These are phyloP conservation scores for Chaetoceros tenuissimus DNA, from an alignment of 108 stramenopile genomes.

Conservation along the genomic window DNA sequence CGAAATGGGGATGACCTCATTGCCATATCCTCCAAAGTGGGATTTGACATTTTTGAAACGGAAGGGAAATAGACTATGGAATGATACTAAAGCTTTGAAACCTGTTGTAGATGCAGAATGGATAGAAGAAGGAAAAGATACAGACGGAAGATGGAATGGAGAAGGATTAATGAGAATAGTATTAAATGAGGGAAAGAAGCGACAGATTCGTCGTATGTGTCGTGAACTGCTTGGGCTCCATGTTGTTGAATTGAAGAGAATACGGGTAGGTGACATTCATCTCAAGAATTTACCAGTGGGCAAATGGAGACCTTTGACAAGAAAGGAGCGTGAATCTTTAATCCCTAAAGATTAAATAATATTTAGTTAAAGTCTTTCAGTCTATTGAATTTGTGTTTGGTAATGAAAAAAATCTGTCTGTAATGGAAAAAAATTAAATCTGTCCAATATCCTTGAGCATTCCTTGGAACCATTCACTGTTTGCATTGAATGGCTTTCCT, in stretches of 20 bases:
- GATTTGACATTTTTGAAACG: constrained; percentile 27
- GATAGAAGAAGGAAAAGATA: constrained; percentile 16
- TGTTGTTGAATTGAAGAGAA: constrained; percentile 42
- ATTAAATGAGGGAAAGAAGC: constrained; percentile 62
- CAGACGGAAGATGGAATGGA: neutral
- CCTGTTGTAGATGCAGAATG: constrained; percentile 47
- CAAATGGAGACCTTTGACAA: constrained; percentile 40
- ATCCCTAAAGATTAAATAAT: constrained; percentile 4
- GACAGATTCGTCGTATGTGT: constrained; percentile 74
- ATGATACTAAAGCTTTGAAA: constrained; percentile 34
- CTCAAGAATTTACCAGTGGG: constrained; percentile 42
- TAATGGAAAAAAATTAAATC: constrained; percentile 20
- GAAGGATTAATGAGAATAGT: constrained; percentile 40
- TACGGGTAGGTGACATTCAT: constrained; percentile 51
- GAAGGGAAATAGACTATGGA: constrained; percentile 33
- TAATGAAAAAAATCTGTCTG: neutral
- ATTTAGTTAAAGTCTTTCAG: neutral
- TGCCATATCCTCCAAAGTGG: constrained; percentile 16
- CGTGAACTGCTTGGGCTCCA: constrained; percentile 57
- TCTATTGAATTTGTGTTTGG: neutral
- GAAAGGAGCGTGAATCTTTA: constrained; percentile 22
- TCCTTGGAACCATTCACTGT: constrained; percentile 68
- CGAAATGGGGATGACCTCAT: constrained; percentile 24
- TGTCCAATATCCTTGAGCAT: constrained; percentile 83
- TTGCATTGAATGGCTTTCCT: constrained; percentile 69